Evolutionary conservation across 768 basidiomycete genomes (phyloP), one percentile per base, ranked within the genome.

Genomic region (Gloeostereum incarnatum): DNA sequence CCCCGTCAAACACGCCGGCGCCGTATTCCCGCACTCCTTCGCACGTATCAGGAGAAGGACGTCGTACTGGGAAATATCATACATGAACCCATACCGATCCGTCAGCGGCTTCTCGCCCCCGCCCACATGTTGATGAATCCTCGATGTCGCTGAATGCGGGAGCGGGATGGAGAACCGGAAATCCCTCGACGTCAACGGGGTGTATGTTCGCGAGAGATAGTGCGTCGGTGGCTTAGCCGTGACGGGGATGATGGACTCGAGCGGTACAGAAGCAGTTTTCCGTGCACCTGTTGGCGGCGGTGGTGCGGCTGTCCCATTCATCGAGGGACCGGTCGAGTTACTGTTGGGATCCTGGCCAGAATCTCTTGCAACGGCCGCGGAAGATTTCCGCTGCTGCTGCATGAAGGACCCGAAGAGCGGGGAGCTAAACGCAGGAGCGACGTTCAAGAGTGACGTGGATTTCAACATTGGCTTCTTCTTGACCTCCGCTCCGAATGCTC

Each of bases 31-130:
- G 42, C 82, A 87, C 40, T 79, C 78, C 49, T 68, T 74, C 13
- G 83, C 85, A 20, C 84, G 69, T 6, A 83, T 56, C 19, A 93
- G 68, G 10, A 94, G 60, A 18, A 89, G 65, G 19, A 85, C 68
- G 49, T 93, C 90, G 49, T 90, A 88, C 48, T 78, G 71, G 2
- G 79, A 75, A 1, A 90, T 72, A 46, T 91, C 88, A 42, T 92
- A 92, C 57, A 92, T 81, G 62, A 93, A 93, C 0, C 91, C 91
- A 49, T 81, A 93, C 4, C 88, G 78, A 44, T 93, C 91, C 14
- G 88, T 89, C 40, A 91, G 61, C 3, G 75, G 75, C 34, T 73
- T 65, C 36, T 71, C 68, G 40, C 60, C 68, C 46, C 68, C 65
- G 24, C 75, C 72, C 31, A 68, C 66, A 35, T 73, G 66, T 14